These are phyloP conservation scores for Magnusiomyces sp. DNA, from an alignment of 1,139 yeast genomes.

Conservation along the genomic window DNA sequence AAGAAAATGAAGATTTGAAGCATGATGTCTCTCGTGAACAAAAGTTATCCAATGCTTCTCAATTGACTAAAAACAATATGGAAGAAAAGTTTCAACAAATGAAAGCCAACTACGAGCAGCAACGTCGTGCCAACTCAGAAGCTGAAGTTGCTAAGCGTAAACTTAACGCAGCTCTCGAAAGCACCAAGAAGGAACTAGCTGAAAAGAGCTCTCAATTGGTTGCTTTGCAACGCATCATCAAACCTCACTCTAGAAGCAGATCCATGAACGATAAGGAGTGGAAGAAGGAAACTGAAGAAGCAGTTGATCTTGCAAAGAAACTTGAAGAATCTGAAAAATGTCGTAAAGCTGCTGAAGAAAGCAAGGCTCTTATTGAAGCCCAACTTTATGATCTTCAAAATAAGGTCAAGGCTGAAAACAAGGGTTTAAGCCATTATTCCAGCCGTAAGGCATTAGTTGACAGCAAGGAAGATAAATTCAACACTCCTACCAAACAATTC, in stretches of 20 bases:
- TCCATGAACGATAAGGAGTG: constrained; percentile 14
- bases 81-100: constrained; percentile 22
- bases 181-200: constrained; percentile 22
- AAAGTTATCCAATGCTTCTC: constrained; percentile 23
- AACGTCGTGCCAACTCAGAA: constrained; percentile 26
- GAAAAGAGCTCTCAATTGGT: constrained; percentile 24
- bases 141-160: constrained; percentile 25
- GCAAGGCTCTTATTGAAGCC: constrained; percentile 23
- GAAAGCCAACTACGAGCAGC: constrained; percentile 21
- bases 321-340: constrained; percentile 25
- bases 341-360: constrained; percentile 26
- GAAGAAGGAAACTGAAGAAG: constrained; percentile 17
- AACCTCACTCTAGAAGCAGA: constrained; percentile 13
- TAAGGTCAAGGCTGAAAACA: constrained; percentile 15
- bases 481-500: background rate
- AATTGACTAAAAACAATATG: constrained; percentile 19
- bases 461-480: background rate
- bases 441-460: constrained; percentile 23
- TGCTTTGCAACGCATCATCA: constrained; percentile 23
- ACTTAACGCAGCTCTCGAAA: constrained; percentile 22
- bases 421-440: constrained; percentile 19
- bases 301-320: constrained; percentile 25
- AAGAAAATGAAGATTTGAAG: constrained; percentile 66
- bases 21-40: constrained; percentile 26
- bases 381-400: constrained; percentile 26